phyloP scores from a whole-genome alignment of 2,329 filamentous ascomycete species.

The Fusarium luffae region DNA sequence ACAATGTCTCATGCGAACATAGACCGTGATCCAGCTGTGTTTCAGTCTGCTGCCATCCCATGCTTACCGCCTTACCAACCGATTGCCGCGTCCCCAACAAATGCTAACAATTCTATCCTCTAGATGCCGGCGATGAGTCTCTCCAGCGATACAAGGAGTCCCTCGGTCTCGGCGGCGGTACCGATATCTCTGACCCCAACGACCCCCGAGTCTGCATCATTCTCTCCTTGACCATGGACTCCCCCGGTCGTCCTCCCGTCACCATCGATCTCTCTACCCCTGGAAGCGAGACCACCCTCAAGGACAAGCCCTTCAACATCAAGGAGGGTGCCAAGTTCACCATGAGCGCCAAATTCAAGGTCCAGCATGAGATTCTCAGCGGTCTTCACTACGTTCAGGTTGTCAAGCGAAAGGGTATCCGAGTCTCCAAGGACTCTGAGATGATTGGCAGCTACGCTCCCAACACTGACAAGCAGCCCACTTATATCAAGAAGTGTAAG shows the following conservation, averaged over 20 bases:
- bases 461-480: slow-evolving; percentile 85
- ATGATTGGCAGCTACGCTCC: slow-evolving; percentile 98
- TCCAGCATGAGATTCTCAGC: slow-evolving; percentile 95
- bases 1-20: neutral
- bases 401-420: slow-evolving; percentile 88
- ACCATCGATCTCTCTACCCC: slow-evolving; percentile 85
- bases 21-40: neutral
- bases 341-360: slow-evolving; percentile 94
- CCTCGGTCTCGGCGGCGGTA: slow-evolving; percentile 83
- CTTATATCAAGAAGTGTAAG: slow-evolving; percentile 94
- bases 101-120: slow-evolving; percentile 35
- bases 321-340: slow-evolving; percentile 95
- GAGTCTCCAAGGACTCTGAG: slow-evolving; percentile 92
- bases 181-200: slow-evolving; percentile 77
- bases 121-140: slow-evolving; percentile 84
- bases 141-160: slow-evolving; percentile 98
- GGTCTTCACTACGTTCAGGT: slow-evolving; percentile 96
- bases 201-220: slow-evolving; percentile 95
- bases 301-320: slow-evolving; percentile 94
- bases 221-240: slow-evolving; percentile 87
- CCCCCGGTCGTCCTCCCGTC: slow-evolving; percentile 83
- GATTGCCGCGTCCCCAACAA: neutral
- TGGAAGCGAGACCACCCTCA: slow-evolving; percentile 80
- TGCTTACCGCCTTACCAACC: slow-evolving; percentile 5
- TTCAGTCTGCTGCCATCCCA: neutral